A percentile compares a stretch with the other conserved stretches of the same genome.
These are phyloP conservation scores for Thuidium tamariscinum DNA, from an alignment of 225 moss, liverwort and hornwort species.

Conservation along the genomic window DNA sequence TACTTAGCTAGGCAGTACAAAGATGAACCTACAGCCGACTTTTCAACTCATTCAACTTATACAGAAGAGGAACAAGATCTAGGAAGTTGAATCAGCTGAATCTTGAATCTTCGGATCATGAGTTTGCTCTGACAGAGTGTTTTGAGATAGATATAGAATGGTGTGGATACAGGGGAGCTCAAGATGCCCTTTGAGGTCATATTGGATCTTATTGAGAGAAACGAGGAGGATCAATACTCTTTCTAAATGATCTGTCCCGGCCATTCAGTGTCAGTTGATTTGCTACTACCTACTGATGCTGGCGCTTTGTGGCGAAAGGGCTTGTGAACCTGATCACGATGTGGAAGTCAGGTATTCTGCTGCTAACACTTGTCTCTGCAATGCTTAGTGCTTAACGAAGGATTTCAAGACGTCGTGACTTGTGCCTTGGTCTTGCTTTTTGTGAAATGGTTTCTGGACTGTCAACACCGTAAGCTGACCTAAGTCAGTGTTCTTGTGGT, in stretches of 20 bases:
- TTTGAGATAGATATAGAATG: not conserved
- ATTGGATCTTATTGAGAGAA: not conserved
- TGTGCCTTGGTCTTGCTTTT: not conserved
- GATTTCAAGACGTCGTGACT: not conserved
- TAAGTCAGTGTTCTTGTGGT: not conserved
- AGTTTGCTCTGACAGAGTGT: not conserved
- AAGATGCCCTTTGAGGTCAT: not conserved
- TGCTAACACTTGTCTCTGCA: not conserved
- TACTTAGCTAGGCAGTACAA: constrained; percentile 43
- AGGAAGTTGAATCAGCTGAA: constrained; percentile 1
- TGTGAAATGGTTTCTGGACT: not conserved
- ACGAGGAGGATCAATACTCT: not conserved
- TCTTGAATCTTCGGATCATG: not conserved
- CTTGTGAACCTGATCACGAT: not conserved
- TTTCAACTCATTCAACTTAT: not conserved
- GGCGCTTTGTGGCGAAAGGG: not conserved
- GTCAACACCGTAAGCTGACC: not conserved
- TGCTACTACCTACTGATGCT: not conserved
- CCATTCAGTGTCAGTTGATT: not conserved
- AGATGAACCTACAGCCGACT: not conserved
- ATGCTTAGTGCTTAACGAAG: not conserved
- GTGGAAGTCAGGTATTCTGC: not conserved
- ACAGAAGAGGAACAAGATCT: not conserved
- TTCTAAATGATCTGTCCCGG: not conserved
- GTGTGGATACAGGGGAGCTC: not conserved